Base-by-base conservation (phyloP, 2,329 filamentous ascomycete genomes). In the Cryphonectria carpinicola region DNA sequence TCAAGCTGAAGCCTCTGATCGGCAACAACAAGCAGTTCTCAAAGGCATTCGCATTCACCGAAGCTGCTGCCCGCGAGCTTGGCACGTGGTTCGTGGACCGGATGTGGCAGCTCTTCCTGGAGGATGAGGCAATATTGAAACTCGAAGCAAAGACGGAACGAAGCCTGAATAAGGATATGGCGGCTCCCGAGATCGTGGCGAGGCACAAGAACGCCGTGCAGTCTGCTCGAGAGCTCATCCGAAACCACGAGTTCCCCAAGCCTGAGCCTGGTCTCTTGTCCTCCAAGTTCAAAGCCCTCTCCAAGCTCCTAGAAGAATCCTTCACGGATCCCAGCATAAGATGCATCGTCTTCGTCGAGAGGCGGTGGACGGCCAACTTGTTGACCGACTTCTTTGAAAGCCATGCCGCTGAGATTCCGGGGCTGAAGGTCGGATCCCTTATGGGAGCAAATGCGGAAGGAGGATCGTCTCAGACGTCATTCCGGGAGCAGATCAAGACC, bases 301-400 rank as follows among this genome's bases (percentile, higher is more conserved):
- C 89, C 32, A 77, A 83, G 2, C 88, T 90, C 69, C 83, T 98
- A 0, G 78, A 80, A 3, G 79, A 88, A 10, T 86, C 91, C 65
- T 98, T 94, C 76, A 81, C 86, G 43, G 80, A 84, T 2, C 85
- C 84, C 1, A 90, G 90, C 25, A 74, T 76, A 3, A 75, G 77
- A 72, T 97, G 94, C 76, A 97, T 99, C 69, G 88, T 98, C 0
- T 98, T 99, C 79, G 94, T 97, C 0, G 86, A 93, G 72, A 87
- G 92, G 77, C 86, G 94, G 56, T 89, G 92, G 73, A 95, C 94
- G 0, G 95, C 95, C 0, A 87, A 89, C 25, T 80, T 97, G 22
- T 82, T 99, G 1, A 83, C 87, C 1, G 89, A 92, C 60, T 82
- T 97, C 0, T 91, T 97, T 72, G 79, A 80, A 52, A 84, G 87